Conservation (phyloP, 345 rosid species). For the Ceriops decandra region DNA sequence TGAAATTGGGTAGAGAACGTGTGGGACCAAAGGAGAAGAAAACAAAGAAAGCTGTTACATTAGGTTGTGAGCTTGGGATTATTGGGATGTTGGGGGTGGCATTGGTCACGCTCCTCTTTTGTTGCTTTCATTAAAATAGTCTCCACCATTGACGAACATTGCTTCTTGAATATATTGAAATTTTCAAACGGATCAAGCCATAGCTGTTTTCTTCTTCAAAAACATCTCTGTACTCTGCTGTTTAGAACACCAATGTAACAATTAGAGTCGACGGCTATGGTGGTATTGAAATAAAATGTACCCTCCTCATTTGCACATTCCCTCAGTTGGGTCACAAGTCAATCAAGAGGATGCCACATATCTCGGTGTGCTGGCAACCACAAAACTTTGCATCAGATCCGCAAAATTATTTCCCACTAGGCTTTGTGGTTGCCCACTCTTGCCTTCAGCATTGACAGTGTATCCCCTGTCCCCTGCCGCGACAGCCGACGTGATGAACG, state of each 20-base stretch:
- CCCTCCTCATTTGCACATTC: too few relatives aligned
- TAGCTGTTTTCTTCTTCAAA: too few relatives aligned
- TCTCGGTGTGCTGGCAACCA: not conserved
- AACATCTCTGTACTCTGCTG: too few relatives aligned
- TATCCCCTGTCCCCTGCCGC: slow-evolving; percentile 1
- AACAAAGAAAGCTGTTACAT: not conserved
- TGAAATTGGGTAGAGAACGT: slow-evolving; percentile 6
- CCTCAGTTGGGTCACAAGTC: not conserved
- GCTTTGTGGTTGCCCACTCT: slow-evolving; percentile 15
- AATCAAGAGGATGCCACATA: not conserved
- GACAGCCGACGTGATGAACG: not conserved
- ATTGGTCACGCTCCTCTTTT: not conserved
- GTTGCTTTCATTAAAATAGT: too few relatives aligned
- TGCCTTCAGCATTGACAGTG: not conserved
- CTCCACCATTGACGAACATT: too few relatives aligned
- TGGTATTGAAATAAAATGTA: too few relatives aligned
- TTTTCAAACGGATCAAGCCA: too few relatives aligned
- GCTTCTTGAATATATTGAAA: too few relatives aligned
- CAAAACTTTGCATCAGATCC: not conserved
- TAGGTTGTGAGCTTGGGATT: not conserved
- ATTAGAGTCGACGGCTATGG: too few relatives aligned
- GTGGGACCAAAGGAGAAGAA: slow-evolving; percentile 1
- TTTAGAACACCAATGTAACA: too few relatives aligned
- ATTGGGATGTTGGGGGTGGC: slow-evolving; percentile 4
- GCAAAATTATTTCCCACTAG: not conserved